A percentile compares a stretch with the other conserved stretches of the same genome.
Evolutionary conservation across 805 yeast species (phyloP).

Genomic region (Teunomyces cretensis): DNA sequence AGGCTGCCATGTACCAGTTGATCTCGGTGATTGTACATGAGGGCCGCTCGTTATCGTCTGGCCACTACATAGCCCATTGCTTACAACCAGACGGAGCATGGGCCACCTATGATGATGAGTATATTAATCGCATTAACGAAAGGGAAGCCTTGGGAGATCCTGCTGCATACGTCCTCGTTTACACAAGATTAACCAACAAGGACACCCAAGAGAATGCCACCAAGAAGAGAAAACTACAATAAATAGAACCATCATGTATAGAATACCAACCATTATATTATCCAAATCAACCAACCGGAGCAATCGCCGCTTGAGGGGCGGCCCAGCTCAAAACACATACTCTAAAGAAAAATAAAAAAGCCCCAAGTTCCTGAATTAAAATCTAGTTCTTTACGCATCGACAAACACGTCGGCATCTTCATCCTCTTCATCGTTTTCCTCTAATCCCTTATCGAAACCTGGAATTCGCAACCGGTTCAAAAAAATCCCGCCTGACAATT

Average conservation of each 20-base stretch:
- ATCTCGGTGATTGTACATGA: conserved; percentile 88
- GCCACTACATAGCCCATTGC: conserved; percentile 91
- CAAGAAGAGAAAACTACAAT: conserved; percentile 9
- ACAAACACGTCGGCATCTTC: conserved; percentile 9
- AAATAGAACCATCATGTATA: background rate
- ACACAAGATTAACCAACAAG: conserved; percentile 72
- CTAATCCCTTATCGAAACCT: conserved; percentile 14
- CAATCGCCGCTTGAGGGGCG: too few species aligned
- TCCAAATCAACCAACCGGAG: background rate
- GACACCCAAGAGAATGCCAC: background rate
- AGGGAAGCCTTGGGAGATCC: conserved; percentile 76
- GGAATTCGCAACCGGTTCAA: conserved; percentile 11
- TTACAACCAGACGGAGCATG: conserved; percentile 90
- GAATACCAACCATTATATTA: background rate
- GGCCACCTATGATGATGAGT: conserved; percentile 95
- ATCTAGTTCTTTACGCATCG: conserved; percentile 10
- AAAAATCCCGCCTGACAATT: conserved; percentile 4
- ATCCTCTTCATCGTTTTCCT: conserved; percentile 12
- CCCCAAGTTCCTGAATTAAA: background rate
- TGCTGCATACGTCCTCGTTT: conserved; percentile 86
- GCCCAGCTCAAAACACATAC: background rate
- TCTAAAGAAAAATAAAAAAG: background rate
- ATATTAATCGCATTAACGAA: conserved; percentile 70
- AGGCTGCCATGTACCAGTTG: conserved; percentile 61
- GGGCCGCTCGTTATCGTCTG: conserved; percentile 88